phyloP scores from a whole-genome alignment of 2,329 filamentous ascomycete species.

The Orbilia ellipsospora region DNA sequence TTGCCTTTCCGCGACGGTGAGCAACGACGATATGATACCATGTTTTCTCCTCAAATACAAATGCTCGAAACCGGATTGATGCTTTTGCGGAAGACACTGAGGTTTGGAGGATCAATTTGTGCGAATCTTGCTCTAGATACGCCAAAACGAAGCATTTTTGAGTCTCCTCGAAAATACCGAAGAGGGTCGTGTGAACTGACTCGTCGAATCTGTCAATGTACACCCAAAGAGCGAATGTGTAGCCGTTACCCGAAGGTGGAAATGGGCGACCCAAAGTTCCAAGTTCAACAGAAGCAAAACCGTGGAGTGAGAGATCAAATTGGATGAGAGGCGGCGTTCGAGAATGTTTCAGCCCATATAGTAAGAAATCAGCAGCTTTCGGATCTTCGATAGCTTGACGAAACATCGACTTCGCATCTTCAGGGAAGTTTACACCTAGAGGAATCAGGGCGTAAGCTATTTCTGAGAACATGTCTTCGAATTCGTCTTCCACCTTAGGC shows the following conservation, averaged over 20 bases:
- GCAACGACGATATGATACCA: slow-evolving; percentile 97
- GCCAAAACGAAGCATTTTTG: slow-evolving; percentile 94
- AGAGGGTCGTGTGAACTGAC: slow-evolving; percentile 89
- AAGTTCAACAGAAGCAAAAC: slow-evolving; percentile 89
- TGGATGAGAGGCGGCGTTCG: slow-evolving; percentile 86
- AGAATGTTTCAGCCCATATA: slow-evolving; percentile 78
- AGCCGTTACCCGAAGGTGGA: slow-evolving; percentile 83
- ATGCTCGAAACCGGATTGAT: slow-evolving; percentile 91
- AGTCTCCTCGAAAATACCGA: slow-evolving; percentile 90
- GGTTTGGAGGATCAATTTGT: slow-evolving; percentile 94
- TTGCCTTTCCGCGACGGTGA: slow-evolving; percentile 80
- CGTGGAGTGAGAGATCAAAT: slow-evolving; percentile 88
- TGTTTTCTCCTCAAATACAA: slow-evolving; percentile 76
- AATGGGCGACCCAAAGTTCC: slow-evolving; percentile 86
- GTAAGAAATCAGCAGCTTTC: slow-evolving; percentile 73
- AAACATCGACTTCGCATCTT: slow-evolving; percentile 83
- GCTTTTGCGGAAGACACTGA: slow-evolving; percentile 86
- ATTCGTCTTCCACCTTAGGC: slow-evolving; percentile 64
- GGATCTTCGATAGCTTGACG: slow-evolving; percentile 68
- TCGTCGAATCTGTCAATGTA: slow-evolving; percentile 87
- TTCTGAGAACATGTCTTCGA: slow-evolving; percentile 72
- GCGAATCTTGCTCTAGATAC: slow-evolving; percentile 92
- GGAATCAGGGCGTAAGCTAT: slow-evolving; percentile 77
- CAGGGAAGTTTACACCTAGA: slow-evolving; percentile 81
- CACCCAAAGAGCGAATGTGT: slow-evolving; percentile 90